phyloP scores from a whole-genome alignment of 1,284 basidiomycete species.

The Apiotrichum montevideense region DNA sequence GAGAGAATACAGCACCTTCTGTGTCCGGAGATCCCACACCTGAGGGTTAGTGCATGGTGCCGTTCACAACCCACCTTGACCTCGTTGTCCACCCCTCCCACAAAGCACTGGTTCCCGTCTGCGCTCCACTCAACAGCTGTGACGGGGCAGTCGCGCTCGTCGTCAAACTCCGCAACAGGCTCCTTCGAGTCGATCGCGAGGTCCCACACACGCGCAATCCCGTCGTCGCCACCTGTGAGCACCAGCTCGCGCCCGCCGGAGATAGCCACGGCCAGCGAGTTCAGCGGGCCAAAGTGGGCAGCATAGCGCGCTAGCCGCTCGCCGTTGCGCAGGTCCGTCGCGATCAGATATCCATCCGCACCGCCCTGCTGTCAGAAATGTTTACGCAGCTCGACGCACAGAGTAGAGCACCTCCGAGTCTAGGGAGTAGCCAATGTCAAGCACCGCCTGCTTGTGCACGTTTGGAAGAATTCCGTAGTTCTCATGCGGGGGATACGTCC shows the following conservation, averaged over 20 bases:
- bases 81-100: slow-evolving; percentile 88
- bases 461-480: slow-evolving; percentile 46
- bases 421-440: slow-evolving; percentile 46
- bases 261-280: slow-evolving; percentile 76
- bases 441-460: slow-evolving; percentile 46
- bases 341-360: slow-evolving; percentile 43
- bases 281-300: slow-evolving; percentile 82
- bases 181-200: slow-evolving; percentile 67
- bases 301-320: slow-evolving; percentile 37
- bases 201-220: slow-evolving; percentile 81
- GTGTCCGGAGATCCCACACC: slow-evolving; percentile 81
- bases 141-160: slow-evolving; percentile 68
- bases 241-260: slow-evolving; percentile 67
- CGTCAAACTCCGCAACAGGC: slow-evolving; percentile 68
- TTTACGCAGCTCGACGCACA: slow-evolving; percentile 14
- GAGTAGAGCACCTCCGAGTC: slow-evolving; percentile 45
- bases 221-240: slow-evolving; percentile 80
- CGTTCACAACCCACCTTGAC: slow-evolving; percentile 85
- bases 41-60: slow-evolving; percentile 46
- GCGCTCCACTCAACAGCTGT: slow-evolving; percentile 88
- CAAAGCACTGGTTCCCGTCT: slow-evolving; percentile 76
- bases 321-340: slow-evolving; percentile 43
- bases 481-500: slow-evolving; percentile 47
- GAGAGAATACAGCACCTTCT: slow-evolving; percentile 66
- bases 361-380: slow-evolving; percentile 23